Percentiles rank a stretch among this genome's conserved stretches.
Evolutionary conservation across 140 eudicot species (phyloP).

Genomic region (Oenanthe javanica): DNA sequence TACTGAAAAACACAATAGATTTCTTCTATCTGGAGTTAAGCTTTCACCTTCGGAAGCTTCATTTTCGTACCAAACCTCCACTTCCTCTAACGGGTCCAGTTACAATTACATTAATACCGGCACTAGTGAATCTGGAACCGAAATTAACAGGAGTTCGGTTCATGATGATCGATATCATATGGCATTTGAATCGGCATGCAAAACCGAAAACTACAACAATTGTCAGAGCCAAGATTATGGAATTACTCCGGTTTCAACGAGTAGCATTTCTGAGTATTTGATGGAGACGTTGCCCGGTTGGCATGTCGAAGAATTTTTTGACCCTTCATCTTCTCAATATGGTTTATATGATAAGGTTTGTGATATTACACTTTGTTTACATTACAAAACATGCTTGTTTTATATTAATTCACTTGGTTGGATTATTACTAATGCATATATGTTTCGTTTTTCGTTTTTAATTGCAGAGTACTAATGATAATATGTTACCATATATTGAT

Average conservation of each 20-base stretch:
- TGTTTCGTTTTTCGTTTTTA: too few species aligned
- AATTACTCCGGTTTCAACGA: constrained; percentile 20
- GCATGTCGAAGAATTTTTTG: constrained; percentile 73
- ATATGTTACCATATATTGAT: not conserved
- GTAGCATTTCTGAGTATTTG: constrained; percentile 68
- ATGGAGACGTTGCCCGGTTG: constrained; percentile 76
- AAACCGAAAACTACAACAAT: not conserved
- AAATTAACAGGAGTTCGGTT: not conserved
- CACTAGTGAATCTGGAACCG: not conserved
- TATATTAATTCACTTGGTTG: not conserved
- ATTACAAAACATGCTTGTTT: too few species aligned
- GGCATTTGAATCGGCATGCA: not conserved
- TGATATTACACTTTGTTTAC: not conserved
- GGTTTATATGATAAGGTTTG: constrained; percentile 22
- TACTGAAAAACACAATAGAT: constrained; percentile 58
- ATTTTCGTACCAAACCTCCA: constrained; percentile 29
- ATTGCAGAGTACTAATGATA: constrained; percentile 3
- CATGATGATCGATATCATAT: not conserved
- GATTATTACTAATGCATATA: not conserved
- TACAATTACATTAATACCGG: not conserved
- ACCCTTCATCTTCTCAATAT: constrained; percentile 27
- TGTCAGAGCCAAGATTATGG: constrained; percentile 14
- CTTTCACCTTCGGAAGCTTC: constrained; percentile 35
- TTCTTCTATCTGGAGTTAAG: constrained; percentile 66
- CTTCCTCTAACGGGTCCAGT: not conserved